phyloP scores from a whole-genome alignment of 305 asterid genomes.

The Plantago coronopus region DNA sequence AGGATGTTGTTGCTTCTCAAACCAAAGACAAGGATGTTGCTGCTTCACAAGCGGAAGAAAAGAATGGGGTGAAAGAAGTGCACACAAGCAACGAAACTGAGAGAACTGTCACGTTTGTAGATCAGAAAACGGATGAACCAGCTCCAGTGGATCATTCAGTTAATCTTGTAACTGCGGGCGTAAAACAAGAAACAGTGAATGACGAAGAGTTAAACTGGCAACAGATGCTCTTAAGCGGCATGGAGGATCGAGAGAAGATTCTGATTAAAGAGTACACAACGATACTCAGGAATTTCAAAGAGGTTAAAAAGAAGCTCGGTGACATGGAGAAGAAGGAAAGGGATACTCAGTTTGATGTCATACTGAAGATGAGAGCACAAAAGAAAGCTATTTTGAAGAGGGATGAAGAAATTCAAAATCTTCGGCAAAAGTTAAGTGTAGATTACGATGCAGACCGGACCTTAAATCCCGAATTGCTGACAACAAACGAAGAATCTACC shows the following conservation, averaged over 20 bases:
- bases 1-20: conserved; percentile 20
- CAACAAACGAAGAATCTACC: conserved; percentile 10
- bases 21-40: not conserved
- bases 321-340: conserved; percentile 57
- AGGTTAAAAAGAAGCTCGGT: conserved; percentile 50
- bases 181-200: conserved; percentile 22
- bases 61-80: conserved; percentile 34
- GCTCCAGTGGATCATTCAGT: conserved; percentile 9
- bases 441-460: conserved; percentile 24
- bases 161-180: conserved; percentile 4
- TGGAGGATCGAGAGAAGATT: conserved; percentile 79
- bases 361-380: conserved; percentile 36
- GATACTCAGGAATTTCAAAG: conserved; percentile 75
- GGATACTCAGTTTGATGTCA: conserved; percentile 40
- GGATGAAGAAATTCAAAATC: conserved; percentile 58
- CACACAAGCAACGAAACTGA: conserved; percentile 19
- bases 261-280: conserved; percentile 71
- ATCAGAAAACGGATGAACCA: conserved; percentile 16
- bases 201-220: conserved; percentile 69
- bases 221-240: conserved; percentile 60
- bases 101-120: conserved; percentile 11
- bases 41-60: conserved; percentile 17
- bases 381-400: conserved; percentile 40
- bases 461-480: conserved; percentile 9
- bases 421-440: conserved; percentile 33